Evolutionary conservation across 23 red algal species (phyloP).

Genomic region (Gracilaria domingensis): DNA sequence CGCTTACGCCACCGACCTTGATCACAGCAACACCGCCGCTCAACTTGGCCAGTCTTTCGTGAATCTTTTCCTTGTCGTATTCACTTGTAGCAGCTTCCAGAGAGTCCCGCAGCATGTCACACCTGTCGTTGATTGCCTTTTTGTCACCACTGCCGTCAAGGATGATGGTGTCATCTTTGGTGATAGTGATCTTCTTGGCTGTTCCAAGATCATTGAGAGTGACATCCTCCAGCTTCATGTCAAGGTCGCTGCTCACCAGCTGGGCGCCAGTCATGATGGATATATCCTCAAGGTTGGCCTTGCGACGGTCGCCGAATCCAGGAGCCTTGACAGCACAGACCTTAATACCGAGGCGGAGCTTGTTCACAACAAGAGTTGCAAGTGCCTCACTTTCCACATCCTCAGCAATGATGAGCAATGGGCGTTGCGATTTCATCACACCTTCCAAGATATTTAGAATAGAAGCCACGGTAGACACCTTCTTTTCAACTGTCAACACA

Average conservation of each 20-base stretch:
- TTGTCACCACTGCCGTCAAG: constrained; percentile 79
- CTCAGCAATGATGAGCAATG: constrained; percentile 97
- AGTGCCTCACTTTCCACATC: constrained; percentile 99
- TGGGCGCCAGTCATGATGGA: constrained; percentile 81
- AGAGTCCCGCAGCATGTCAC: constrained; percentile 87
- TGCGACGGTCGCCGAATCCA: constrained; percentile 96
- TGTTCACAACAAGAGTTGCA: constrained; percentile 98
- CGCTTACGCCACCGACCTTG: constrained; percentile 93
- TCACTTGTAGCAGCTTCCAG: constrained; percentile 86
- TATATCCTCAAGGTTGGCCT: constrained; percentile 95
- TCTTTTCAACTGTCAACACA: constrained; percentile 92
- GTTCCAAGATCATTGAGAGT: constrained; percentile 77
- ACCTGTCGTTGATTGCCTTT: constrained; percentile 77
- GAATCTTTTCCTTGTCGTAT: constrained; percentile 99
- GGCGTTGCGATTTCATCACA: constrained; percentile 88
- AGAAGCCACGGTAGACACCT: constrained; percentile 84
- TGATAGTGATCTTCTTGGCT: constrained; percentile 94
- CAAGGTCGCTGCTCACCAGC: constrained; percentile 88
- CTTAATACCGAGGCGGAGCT: constrained; percentile 96
- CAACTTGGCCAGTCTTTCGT: constrained; percentile 94
- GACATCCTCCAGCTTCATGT: constrained; percentile 95
- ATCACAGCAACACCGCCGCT: constrained; percentile 98
- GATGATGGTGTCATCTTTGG: constrained; percentile 98
- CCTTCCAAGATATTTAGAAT: constrained; percentile 92
- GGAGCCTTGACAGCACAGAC: constrained; percentile 98